phyloP scores from a whole-genome alignment of 2,329 filamentous ascomycete species.

The Calcarisporium arbuscula region DNA sequence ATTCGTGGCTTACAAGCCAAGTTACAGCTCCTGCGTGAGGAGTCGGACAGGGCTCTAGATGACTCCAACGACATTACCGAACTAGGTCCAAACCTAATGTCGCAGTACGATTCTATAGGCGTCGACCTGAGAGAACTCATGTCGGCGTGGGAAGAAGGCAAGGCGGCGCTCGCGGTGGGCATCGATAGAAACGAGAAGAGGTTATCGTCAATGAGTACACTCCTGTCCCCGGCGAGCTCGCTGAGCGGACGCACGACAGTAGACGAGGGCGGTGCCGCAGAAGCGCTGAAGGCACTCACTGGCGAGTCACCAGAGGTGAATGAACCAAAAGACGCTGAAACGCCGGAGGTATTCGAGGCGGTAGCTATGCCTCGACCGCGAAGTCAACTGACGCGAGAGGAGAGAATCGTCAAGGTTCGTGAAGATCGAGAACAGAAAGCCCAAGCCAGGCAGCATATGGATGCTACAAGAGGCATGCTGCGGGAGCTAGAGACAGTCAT shows the following conservation, averaged over 20 bases:
- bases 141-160: slow-evolving; percentile 82
- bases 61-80: slow-evolving; percentile 67
- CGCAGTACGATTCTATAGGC: slow-evolving; percentile 93
- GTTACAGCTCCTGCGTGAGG: slow-evolving; percentile 83
- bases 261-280: slow-evolving; percentile 43
- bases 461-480: slow-evolving; percentile 84
- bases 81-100: slow-evolving; percentile 70
- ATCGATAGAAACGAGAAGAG: slow-evolving; percentile 75
- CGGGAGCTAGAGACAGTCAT: slow-evolving; percentile 90
- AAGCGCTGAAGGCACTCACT: slow-evolving; percentile 71
- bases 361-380: slow-evolving; percentile 67
- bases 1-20: slow-evolving; percentile 92
- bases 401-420: slow-evolving; percentile 80
- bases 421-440: slow-evolving; percentile 77
- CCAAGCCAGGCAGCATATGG: slow-evolving; percentile 63
- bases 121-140: slow-evolving; percentile 75
- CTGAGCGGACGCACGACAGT: slow-evolving; percentile 63
- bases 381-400: slow-evolving; percentile 71
- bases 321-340: slow-evolving; percentile 54
- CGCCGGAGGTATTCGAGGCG: slow-evolving; percentile 84
- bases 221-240: slow-evolving; percentile 54
- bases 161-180: slow-evolving; percentile 71
- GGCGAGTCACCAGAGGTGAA: slow-evolving; percentile 58
- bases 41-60: slow-evolving; percentile 74
- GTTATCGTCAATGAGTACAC: slow-evolving; percentile 54